A percentile compares a stretch with the other conserved stretches of the same genome.
These are phyloP conservation scores for Calycina marina DNA, from an alignment of 2,329 filamentous ascomycete species.

Conservation along the genomic window DNA sequence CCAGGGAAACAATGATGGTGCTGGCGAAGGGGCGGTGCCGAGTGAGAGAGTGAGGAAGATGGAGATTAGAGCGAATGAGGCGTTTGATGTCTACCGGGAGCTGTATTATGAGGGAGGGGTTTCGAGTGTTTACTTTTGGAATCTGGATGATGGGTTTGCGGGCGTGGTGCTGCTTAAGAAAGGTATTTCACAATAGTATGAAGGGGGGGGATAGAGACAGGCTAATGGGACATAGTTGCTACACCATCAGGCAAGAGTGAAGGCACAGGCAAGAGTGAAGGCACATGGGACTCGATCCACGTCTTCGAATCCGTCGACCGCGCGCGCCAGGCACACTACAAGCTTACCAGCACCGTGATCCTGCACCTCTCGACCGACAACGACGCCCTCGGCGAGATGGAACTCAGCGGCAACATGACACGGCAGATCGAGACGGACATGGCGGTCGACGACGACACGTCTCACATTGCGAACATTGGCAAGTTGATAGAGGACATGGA, in stretches of 20 bases:
- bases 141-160: slow-evolving; percentile 93
- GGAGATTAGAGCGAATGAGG: slow-evolving; percentile 88
- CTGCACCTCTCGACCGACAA: slow-evolving; percentile 63
- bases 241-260: slow-evolving; percentile 50
- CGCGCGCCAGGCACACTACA: slow-evolving; percentile 86
- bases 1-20: slow-evolving; percentile 37
- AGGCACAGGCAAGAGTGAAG: slow-evolving; percentile 55
- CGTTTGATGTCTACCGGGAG: slow-evolving; percentile 92
- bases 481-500: slow-evolving; percentile 97
- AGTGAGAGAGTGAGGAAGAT: slow-evolving; percentile 85
- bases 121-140: slow-evolving; percentile 96
- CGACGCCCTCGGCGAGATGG: slow-evolving; percentile 64
- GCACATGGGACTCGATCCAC: slow-evolving; percentile 96
- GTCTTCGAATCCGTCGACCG: slow-evolving; percentile 95
- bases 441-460: slow-evolving; percentile 75
- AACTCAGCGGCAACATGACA: slow-evolving; percentile 95
- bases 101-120: slow-evolving; percentile 95
- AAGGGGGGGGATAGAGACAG: not conserved
- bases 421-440: slow-evolving; percentile 88
- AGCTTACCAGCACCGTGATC: slow-evolving; percentile 93
- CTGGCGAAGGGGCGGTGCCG: slow-evolving; percentile 69
- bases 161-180: slow-evolving; percentile 95
- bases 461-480: slow-evolving; percentile 92
- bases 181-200: slow-evolving; percentile 34
- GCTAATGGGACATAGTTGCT: slow-evolving; percentile 35